A percentile compares a stretch with the other conserved stretches of the same genome.
Conservation (phyloP, 2,329 filamentous ascomycete genomes). For the Mycosphaerelloides madeirae region DNA sequence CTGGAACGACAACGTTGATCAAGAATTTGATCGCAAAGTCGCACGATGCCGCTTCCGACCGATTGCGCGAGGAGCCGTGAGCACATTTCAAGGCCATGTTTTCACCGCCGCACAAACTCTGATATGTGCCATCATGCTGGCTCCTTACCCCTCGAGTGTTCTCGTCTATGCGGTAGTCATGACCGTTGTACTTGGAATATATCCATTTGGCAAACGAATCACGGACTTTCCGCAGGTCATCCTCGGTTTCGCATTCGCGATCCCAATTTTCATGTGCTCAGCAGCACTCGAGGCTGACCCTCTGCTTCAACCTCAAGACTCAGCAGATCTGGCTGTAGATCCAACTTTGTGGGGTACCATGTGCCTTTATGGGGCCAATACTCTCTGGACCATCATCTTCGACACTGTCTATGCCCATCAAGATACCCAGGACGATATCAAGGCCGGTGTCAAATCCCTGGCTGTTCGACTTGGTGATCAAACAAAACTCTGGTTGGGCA, state of each 20-base stretch:
- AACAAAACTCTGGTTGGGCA: constrained; percentile 7
- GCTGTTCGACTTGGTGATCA: constrained; percentile 10
- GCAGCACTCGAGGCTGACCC: constrained; percentile 8
- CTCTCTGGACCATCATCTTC: constrained; percentile 15
- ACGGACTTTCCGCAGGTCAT: constrained; percentile 14
- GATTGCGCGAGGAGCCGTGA: constrained; percentile 12
- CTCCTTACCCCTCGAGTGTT: not conserved
- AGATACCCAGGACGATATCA: constrained; percentile 15
- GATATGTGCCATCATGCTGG: constrained; percentile 5
- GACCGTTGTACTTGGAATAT: constrained; percentile 8
- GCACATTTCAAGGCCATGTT: constrained; percentile 7
- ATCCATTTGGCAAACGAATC: constrained; percentile 12
- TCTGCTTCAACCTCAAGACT: not conserved
- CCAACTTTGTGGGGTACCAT: constrained; percentile 1
- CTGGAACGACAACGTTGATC: constrained; percentile 15
- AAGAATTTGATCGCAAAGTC: constrained; percentile 10
- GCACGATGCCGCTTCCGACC: constrained; percentile 8
- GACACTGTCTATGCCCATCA: constrained; percentile 14
- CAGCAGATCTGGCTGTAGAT: not conserved
- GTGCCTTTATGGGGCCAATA: constrained; percentile 7
- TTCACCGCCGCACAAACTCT: constrained; percentile 8
- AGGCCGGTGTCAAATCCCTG: constrained; percentile 13
- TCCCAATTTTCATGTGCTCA: constrained; percentile 12
- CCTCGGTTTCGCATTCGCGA: constrained; percentile 11
- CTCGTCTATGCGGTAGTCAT: constrained; percentile 4